Percentiles rank a stretch among this genome's conserved stretches.
phyloP scores from a whole-genome alignment of 78 protist species.

The Trichosphaerium sp. region DNA sequence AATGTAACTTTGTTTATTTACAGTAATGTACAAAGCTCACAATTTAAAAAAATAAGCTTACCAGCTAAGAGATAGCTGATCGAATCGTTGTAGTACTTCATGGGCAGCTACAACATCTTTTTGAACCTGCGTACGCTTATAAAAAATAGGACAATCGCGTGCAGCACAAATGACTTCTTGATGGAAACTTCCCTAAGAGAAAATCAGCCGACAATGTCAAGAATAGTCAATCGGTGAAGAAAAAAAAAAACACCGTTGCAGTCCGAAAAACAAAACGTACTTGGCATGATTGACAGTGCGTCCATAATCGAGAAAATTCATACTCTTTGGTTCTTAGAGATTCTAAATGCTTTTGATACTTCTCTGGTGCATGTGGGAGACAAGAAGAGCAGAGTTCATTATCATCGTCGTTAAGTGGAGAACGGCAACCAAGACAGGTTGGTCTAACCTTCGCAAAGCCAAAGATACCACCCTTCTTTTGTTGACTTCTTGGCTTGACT shows the following conservation, averaged over 20 bases:
- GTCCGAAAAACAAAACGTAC: conserved; percentile 58
- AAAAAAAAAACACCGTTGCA: not conserved
- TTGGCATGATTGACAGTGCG: conserved; percentile 98
- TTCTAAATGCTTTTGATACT: conserved; percentile 29
- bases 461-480: conserved; percentile 60
- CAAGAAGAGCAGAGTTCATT: not conserved
- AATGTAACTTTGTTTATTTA: too few species aligned
- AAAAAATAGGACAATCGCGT: conserved; percentile 95
- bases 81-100: conserved; percentile 64
- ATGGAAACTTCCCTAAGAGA: conserved; percentile 13
- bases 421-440: conserved; percentile 75
- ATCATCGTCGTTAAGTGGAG: too few species aligned
- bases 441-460: conserved; percentile 27
- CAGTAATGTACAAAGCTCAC: not conserved
- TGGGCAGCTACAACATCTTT: conserved; percentile 75
- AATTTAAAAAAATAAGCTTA: not conserved
- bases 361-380: not conserved
- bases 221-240: not conserved
- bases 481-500: conserved; percentile 37
- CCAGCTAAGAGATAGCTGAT: too few species aligned
- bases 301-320: conserved; percentile 75
- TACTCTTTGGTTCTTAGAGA: conserved; percentile 62
- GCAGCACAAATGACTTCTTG: conserved; percentile 40
- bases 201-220: not conserved
- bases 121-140: conserved; percentile 89